These are phyloP conservation scores for Colletotrichum plurivorum DNA, from an alignment of 2,329 filamentous ascomycete species.

Conservation along the genomic window DNA sequence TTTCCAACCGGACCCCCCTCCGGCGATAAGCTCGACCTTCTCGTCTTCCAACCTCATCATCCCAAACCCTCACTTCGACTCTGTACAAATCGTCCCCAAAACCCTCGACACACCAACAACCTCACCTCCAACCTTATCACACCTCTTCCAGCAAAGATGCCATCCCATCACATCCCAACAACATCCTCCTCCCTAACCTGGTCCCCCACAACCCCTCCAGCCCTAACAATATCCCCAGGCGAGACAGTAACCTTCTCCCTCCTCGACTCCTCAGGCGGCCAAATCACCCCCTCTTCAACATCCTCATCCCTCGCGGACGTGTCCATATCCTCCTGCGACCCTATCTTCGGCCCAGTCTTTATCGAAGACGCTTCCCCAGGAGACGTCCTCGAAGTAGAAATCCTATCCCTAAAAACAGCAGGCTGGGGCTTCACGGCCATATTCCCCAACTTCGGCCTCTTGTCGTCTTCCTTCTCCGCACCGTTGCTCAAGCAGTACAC, in stretches of 20 bases:
- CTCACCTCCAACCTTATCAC: too few relatives aligned
- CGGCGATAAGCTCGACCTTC: too few relatives aligned
- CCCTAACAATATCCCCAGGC: conserved; percentile 62
- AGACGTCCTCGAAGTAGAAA: conserved; percentile 65
- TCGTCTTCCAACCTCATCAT: too few relatives aligned
- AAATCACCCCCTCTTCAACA: conserved; percentile 59
- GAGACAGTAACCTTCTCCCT: conserved; percentile 63
- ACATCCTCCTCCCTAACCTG: conserved; percentile 61
- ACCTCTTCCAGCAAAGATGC: too few relatives aligned
- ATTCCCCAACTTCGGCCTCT: conserved; percentile 64
- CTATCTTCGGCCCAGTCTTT: conserved; percentile 65
- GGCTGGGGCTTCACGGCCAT: conserved; percentile 68
- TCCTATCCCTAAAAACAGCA: conserved; percentile 60
- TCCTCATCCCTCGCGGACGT: conserved; percentile 56
- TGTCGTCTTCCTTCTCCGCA: conserved; percentile 61
- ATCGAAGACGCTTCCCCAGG: conserved; percentile 64
- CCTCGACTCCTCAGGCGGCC: conserved; percentile 64
- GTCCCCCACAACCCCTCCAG: conserved; percentile 60
- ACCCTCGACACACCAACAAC: too few relatives aligned
- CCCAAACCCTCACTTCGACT: too few relatives aligned
- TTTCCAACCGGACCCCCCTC: too few relatives aligned
- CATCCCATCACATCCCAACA: conserved; percentile 44
- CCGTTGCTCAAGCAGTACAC: conserved; percentile 62
- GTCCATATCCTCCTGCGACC: conserved; percentile 58
- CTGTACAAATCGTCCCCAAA: too few relatives aligned